phyloP scores from a whole-genome alignment of 495 filamentous ascomycete genomes.

The Hypoxylon perforatum region DNA sequence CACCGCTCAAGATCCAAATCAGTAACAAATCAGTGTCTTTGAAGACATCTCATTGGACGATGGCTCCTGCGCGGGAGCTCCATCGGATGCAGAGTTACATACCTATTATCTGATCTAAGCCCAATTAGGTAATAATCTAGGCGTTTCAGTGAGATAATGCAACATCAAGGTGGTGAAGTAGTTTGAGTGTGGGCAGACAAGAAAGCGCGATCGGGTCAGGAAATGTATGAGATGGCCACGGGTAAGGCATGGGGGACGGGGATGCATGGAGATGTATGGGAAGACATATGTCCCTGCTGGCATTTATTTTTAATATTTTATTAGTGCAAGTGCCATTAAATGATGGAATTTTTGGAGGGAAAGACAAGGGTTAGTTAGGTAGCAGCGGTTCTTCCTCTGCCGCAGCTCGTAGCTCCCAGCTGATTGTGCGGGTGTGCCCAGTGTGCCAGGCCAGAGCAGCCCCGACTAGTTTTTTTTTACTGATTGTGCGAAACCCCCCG shows the following conservation, averaged over 20 bases:
- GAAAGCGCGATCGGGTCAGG: conserved; percentile 31
- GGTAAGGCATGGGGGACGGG: not conserved
- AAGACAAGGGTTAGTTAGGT: conserved; percentile 6
- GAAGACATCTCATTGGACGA: conserved; percentile 28
- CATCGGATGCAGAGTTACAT: conserved; percentile 6
- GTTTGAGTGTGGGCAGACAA: conserved; percentile 7
- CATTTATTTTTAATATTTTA: conserved; percentile 33
- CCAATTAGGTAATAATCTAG: conserved; percentile 29
- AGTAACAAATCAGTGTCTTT: conserved; percentile 33
- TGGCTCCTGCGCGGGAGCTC: conserved; percentile 18
- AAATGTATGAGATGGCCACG: conserved; percentile 17
- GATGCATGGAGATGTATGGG: conserved; percentile 5
- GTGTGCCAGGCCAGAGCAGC: conserved; percentile 3
- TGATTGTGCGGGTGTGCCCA: no score
- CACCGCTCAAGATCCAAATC: conserved; percentile 30
- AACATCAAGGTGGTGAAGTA: conserved; percentile 33
- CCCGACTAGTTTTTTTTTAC: conserved; percentile 39
- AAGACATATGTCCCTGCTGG: conserved; percentile 11
- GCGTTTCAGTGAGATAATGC: conserved; percentile 44
- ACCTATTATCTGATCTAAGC: conserved; percentile 19
- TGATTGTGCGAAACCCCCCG: conserved; percentile 55
- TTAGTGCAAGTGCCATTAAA: conserved; percentile 27
- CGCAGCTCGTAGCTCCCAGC: conserved; percentile 9
- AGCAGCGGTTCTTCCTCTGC: conserved; percentile 25
- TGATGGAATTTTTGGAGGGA: conserved; percentile 32